Evolutionary conservation across 768 basidiomycete species (phyloP), one percentile per base, ranked within the genome.

Genomic region (Podaxis sp.): DNA sequence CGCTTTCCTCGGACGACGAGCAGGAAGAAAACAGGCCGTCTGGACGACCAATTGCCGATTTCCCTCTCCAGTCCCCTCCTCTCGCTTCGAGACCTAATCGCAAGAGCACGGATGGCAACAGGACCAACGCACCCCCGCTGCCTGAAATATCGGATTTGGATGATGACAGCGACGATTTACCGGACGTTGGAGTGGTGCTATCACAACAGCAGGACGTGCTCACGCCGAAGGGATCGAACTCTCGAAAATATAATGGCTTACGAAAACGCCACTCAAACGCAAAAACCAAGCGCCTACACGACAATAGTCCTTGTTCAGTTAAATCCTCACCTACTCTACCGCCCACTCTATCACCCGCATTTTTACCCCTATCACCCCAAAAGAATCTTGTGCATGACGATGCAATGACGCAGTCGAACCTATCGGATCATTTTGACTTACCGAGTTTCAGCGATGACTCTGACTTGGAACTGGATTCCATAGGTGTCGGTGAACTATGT

Each of bases 401-500:
- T 13, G 44, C 44, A 22, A 38, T 9, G 22, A 62, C 61, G 11
- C 46, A 56, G 28, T 19, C 22, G 2, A 26, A 38, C 26, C 3
- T 17, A 11, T 60, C 51, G 3, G 59, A 60, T 22, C 22, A 52
- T 40, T n/a, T 49, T 17, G 38, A 56, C n/a, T 11, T 36, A 22
- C 24, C 52, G 22, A 40, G 51, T 24, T 49, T 63, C 33, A 40
- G 26, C 28, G 48, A 51, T 24, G 61, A 63, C 24, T 51, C 46
- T 30, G 61, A 63, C 38, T 24, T 57, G 17, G 61, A 63, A 8
- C 15, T 56, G 15, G 39, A 39, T 38, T 28, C 39, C n/a, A 52
- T 54, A 5, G 39, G 19, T 7, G 42, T 89, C 2, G 91, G 89
- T 2, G 90, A 92, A 70, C 72, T 86, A 0, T 75, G 92, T 2